phyloP scores from a whole-genome alignment of 345 rosid genomes.

The Streptanthus diversifolius region DNA sequence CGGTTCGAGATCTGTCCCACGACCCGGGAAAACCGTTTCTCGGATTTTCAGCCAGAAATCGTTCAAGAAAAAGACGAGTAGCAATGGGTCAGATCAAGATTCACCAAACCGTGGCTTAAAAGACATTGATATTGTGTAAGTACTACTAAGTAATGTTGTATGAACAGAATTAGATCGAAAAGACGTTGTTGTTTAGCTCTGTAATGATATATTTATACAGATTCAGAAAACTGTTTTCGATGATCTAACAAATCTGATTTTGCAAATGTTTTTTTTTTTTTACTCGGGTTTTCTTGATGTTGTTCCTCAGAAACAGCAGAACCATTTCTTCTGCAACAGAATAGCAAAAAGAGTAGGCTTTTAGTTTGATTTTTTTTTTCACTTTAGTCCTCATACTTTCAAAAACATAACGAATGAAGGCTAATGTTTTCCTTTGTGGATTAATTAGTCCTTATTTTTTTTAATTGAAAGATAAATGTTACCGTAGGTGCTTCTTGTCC shows the following conservation, averaged over 20 bases:
- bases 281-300: not conserved
- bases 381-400: not conserved
- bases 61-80: conserved; percentile 49
- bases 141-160: not conserved
- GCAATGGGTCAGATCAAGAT: conserved; percentile 51
- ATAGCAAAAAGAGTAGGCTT: not conserved
- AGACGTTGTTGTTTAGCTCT: not conserved
- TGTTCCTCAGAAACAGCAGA: conserved; percentile 62
- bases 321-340: conserved; percentile 60
- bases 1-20: conserved; percentile 34
- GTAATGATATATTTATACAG: conserved; percentile 27
- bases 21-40: conserved; percentile 54
- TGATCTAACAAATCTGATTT: conserved; percentile 28
- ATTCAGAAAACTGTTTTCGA: conserved; percentile 8
- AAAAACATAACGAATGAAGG: not conserved
- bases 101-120: conserved; percentile 31
- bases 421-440: not conserved
- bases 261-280: not conserved
- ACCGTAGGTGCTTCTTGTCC: conserved; percentile 33
- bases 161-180: conserved; percentile 9
- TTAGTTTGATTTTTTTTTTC: not conserved
- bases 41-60: conserved; percentile 60
- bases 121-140: conserved; percentile 40
- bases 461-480: not conserved
- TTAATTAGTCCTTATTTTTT: not conserved